Evolutionary conservation across 2,329 filamentous ascomycete species (phyloP).

Genomic region (Didymosphaeria variabile): DNA sequence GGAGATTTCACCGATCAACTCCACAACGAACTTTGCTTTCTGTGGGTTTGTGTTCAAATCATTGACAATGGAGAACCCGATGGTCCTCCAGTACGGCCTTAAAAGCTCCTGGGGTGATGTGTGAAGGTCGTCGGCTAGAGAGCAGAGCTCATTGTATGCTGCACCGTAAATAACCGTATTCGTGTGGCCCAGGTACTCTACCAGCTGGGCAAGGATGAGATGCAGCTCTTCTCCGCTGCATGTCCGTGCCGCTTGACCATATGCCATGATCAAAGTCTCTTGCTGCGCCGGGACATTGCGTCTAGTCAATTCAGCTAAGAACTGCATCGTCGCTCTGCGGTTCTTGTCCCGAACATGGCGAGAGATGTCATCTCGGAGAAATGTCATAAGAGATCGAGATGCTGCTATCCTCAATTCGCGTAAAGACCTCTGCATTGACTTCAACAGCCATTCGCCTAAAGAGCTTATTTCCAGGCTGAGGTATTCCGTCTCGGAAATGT

Average conservation of each 20-base stretch:
- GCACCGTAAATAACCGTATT: conserved; percentile 82
- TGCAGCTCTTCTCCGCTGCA: conserved; percentile 85
- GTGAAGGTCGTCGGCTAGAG: conserved; percentile 72
- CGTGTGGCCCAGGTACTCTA: conserved; percentile 86
- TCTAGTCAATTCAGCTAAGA: conserved; percentile 76
- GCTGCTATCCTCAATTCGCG: conserved; percentile 86
- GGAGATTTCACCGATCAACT: conserved; percentile 72
- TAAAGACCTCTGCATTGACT: conserved; percentile 81
- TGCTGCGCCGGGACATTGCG: conserved; percentile 73
- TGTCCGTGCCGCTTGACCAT: conserved; percentile 81
- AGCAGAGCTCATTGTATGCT: conserved; percentile 83
- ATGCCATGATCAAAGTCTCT: conserved; percentile 85
- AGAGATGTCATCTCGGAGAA: conserved; percentile 64
- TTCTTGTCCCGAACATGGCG: conserved; percentile 67
- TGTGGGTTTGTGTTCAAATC: conserved; percentile 84
- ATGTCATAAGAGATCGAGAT: conserved; percentile 72
- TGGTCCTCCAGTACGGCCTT: conserved; percentile 85
- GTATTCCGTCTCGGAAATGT: conserved; percentile 67
- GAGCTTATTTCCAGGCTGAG: conserved; percentile 73
- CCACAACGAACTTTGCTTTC: conserved; percentile 80
- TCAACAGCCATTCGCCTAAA: conserved; percentile 82
- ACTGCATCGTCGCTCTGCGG: conserved; percentile 72
- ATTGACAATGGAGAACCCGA: conserved; percentile 84
- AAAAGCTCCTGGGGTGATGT: conserved; percentile 75
- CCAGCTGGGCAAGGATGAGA: conserved; percentile 80